Conservation (phyloP, 345 rosid species). For the Aethionema arabicum region DNA sequence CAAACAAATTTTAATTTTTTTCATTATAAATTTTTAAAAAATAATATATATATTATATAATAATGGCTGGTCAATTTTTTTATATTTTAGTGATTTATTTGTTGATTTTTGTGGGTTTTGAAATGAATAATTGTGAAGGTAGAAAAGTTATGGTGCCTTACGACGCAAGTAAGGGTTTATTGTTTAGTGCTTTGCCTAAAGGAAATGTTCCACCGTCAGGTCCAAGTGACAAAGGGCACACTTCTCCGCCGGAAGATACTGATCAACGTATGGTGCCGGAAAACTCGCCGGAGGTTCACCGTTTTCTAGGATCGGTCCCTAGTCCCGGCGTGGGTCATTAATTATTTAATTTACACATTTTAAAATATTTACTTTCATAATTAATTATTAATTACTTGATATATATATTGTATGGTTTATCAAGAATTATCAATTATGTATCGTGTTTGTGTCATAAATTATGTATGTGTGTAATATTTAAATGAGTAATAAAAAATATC, state of each 20-base stretch:
- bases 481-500: conserved; percentile 18
- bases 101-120: conserved; percentile 20
- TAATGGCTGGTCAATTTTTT: conserved; percentile 30
- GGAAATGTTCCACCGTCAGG: conserved; percentile 37
- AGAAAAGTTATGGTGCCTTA: conserved; percentile 29
- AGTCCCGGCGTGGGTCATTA: conserved; percentile 58
- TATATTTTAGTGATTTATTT: conserved; percentile 18
- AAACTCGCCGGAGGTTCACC: conserved; percentile 29
- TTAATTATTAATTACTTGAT: background rate
- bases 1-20: background rate
- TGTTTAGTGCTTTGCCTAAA: conserved; percentile 39
- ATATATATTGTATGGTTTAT: conserved; percentile 3
- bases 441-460: conserved; percentile 20
- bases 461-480: conserved; percentile 17
- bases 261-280: conserved; percentile 21
- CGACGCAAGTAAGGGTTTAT: conserved; percentile 31
- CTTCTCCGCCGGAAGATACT: conserved; percentile 25
- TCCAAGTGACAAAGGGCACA: conserved; percentile 42
- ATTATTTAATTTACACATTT: background rate
- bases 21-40: background rate
- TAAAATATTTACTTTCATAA: conserved; percentile 3
- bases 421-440: background rate
- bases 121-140: conserved; percentile 27
- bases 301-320: conserved; percentile 43
- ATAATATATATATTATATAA: background rate